Evolutionary conservation across 2,329 filamentous ascomycete genomes (phyloP), one percentile per base, ranked within the genome.

Genomic region (Lachnellula arida): DNA sequence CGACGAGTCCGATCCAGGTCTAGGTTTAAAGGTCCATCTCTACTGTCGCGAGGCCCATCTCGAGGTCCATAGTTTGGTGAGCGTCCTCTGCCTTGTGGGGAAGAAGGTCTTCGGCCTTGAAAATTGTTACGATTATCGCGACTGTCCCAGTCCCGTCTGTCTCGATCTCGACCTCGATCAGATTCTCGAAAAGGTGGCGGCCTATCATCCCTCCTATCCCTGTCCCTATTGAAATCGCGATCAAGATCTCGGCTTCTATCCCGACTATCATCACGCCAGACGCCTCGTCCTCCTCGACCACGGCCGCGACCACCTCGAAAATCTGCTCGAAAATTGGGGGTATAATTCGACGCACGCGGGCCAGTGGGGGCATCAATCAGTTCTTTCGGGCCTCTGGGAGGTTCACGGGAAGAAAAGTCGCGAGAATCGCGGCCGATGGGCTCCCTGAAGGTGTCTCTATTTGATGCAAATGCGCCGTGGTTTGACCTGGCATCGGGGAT

Each of bases 331-430:
- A 85, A 86, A 51, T 90, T 88, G 23, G 82, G 79, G 2, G 76
- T 75, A 67, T 86, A 89, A 8, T 82, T 84, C 55, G 85, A 80
- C 44, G 86, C 86, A 55, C 88, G 81, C 14, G 85, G 86, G 32
- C 84, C 85, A 60, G 80, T 82, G 32, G 82, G 74, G 58, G 93
- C 60, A 55, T 69, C 89, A 57, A 88, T 61, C 55, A 91, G 75
- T 4, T 88, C 89, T 71, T 92, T 91, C 11, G 91, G 91, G 0
- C 89, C 91, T 54, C 91, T 81, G 3, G 91, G 91, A 2, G 89
- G 86, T 60, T 95, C 89, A 62, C 87, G 80, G 12, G 80, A 77
- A 70, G 69, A 79, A 61, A 63, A 68, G 40, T 70, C 68, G 60
- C 67, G 53, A 25, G 62, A 60, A 34, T 70, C 68, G 53, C 66